Conservation (phyloP, 495 filamentous ascomycete species). For the Penicillium longicatenatum region DNA sequence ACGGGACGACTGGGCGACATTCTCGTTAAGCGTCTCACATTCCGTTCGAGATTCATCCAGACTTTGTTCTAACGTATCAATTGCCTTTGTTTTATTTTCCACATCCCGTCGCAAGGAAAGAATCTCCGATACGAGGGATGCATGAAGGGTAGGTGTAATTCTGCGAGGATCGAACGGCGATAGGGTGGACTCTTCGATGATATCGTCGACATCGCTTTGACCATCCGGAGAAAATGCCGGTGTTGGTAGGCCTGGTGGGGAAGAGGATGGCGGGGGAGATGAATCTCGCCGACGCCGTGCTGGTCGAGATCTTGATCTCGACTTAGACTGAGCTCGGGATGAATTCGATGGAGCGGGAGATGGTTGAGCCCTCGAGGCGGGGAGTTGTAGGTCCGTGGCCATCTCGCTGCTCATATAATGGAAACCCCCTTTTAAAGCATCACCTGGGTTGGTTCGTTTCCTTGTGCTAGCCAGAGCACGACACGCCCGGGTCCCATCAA, state of each 20-base stretch:
- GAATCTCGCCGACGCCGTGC: slow-evolving; percentile 56
- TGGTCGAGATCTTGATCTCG: slow-evolving; percentile 45
- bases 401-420: slow-evolving; percentile 23
- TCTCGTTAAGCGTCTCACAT: slow-evolving; percentile 65
- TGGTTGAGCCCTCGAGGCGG: slow-evolving; percentile 34
- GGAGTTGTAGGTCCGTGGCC: slow-evolving; percentile 29
- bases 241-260: slow-evolving; percentile 60
- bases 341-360: slow-evolving; percentile 70
- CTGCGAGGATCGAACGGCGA: slow-evolving; percentile 83
- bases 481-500: slow-evolving; percentile 24
- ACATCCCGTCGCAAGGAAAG: slow-evolving; percentile 82
- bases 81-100: slow-evolving; percentile 80
- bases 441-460: slow-evolving; percentile 19
- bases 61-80: slow-evolving; percentile 78
- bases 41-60: slow-evolving; percentile 72
- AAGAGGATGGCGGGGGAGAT: slow-evolving; percentile 61
- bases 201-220: slow-evolving; percentile 55
- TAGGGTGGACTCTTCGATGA: slow-evolving; percentile 69
- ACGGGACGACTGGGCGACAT: slow-evolving; percentile 61
- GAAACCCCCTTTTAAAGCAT: slow-evolving; percentile 19
- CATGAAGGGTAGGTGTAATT: slow-evolving; percentile 94
- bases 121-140: slow-evolving; percentile 93
- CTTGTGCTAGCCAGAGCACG: slow-evolving; percentile 37
- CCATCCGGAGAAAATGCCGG: slow-evolving; percentile 44
- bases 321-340: slow-evolving; percentile 61